Base-by-base conservation (phyloP, 495 filamentous ascomycete genomes). In the Ramalina intermedia region DNA sequence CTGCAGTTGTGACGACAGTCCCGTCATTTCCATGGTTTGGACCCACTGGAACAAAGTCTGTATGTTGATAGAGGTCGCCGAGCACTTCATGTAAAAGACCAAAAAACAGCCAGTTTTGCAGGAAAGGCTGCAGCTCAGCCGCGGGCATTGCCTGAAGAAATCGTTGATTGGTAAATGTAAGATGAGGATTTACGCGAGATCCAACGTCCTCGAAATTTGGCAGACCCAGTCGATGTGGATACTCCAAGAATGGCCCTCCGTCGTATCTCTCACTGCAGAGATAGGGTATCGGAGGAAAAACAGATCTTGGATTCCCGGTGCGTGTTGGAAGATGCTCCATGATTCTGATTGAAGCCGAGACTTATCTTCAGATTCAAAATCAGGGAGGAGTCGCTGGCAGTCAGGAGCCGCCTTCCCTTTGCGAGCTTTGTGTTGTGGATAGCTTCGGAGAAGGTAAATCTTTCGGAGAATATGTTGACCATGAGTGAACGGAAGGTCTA, bases 41-140 rank as follows among this genome's bases (percentile, higher is more conserved):
- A n/a, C n/a, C n/a, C n/a, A n/a, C n/a, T n/a, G n/a, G n/a, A n/a
- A n/a, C 49, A 39, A 51, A 51, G 3, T 51, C 49, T 16, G 47
- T 26, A 29, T 37, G 41, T 18, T 26, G 49, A 20, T 46, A 51
- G 4, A 51, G 38, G 33, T 38, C 49, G 14, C 42, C 41, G 27
- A 51, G 16, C 27, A 51, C 8, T 27, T 51, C 49, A 23, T 27
- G 26, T 12, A 51, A 20, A 45, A 51, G 49, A n/a, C 49, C 49
- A 43, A 51, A 51, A 33, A 51, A 51, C 42, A 51, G 49, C 49
- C 49, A 51, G 39, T 21, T 46, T 17, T 51, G 49, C 41, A 51
- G 11, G 42, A 51, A 46, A 51, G 41, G 7, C 20, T 45, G n/a
- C 3, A 47, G 20, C 35, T 40, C 42, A 37, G 42, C 41, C 37